These are phyloP conservation scores for Boeremia lycopersici DNA, from an alignment of 2,329 filamentous ascomycete genomes.

Conservation along the genomic window DNA sequence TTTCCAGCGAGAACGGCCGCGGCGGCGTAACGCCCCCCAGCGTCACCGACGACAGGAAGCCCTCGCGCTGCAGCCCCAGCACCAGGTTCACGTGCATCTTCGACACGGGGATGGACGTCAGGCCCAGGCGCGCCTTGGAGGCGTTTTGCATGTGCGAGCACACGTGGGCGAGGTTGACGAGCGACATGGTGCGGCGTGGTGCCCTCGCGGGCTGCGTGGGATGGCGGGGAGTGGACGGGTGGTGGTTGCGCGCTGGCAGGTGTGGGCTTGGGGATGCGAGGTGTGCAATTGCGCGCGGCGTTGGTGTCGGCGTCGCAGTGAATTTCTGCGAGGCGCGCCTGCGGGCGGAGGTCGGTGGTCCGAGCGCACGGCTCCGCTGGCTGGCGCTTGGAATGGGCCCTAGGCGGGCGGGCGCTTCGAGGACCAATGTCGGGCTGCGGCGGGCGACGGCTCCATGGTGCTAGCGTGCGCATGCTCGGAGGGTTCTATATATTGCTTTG, in stretches of 20 bases:
- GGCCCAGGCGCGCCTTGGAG: slow-evolving; percentile 77
- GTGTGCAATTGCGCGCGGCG: slow-evolving; percentile 31
- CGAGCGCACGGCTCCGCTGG: not conserved
- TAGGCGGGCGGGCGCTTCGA: slow-evolving; percentile 42
- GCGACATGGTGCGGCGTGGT: slow-evolving; percentile 62
- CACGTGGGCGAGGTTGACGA: slow-evolving; percentile 76
- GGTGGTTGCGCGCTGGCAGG: not conserved
- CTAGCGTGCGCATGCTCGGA: slow-evolving; percentile 19
- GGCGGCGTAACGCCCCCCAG: slow-evolving; percentile 68
- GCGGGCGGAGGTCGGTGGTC: slow-evolving; percentile 9
- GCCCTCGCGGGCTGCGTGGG: slow-evolving; percentile 33
- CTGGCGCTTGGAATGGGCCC: slow-evolving; percentile 24
- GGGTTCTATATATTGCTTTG: slow-evolving; percentile 26
- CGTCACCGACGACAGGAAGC: slow-evolving; percentile 80
- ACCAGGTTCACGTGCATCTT: slow-evolving; percentile 79
- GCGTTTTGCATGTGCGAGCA: slow-evolving; percentile 94
- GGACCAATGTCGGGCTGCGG: slow-evolving; percentile 16
- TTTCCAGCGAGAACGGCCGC: slow-evolving; percentile 41
- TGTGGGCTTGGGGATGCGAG: slow-evolving; percentile 11
- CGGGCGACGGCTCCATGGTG: slow-evolving; percentile 12
- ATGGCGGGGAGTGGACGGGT: too few species aligned
- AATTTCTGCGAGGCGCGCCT: slow-evolving; percentile 38
- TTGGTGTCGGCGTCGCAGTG: slow-evolving; percentile 27
- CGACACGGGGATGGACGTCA: slow-evolving; percentile 81
- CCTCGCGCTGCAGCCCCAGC: slow-evolving; percentile 79